Conservation (phyloP, 768 basidiomycete genomes). For the Gloeostereum incarnatum region DNA sequence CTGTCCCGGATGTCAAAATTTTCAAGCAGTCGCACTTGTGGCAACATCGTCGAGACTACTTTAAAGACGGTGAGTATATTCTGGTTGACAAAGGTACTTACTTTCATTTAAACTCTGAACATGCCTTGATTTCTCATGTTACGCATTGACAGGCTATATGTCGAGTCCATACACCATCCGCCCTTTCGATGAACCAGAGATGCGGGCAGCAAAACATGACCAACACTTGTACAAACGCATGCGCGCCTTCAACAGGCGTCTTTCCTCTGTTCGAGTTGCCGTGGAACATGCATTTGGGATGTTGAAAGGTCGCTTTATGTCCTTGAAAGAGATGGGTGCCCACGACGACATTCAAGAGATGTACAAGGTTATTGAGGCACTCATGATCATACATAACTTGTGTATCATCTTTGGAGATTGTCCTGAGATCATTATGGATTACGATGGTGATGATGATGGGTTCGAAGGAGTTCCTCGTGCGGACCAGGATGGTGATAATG, state of each 20-base stretch:
- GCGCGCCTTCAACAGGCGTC: slow-evolving; percentile 12
- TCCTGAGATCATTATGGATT: slow-evolving; percentile 2
- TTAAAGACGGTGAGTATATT: slow-evolving; percentile 13
- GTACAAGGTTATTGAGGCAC: slow-evolving; percentile 10
- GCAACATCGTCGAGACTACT: slow-evolving; percentile 9
- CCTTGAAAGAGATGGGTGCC: slow-evolving; percentile 8
- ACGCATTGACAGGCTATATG: slow-evolving; percentile 13
- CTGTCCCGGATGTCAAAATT: slow-evolving; percentile 11
- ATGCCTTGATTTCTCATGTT: neutral
- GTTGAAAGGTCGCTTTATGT: slow-evolving; percentile 14
- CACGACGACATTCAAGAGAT: slow-evolving; percentile 9
- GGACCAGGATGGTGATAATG: neutral
- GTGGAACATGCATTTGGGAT: slow-evolving; percentile 17
- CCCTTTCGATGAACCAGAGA: slow-evolving; percentile 15
- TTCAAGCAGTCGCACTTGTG: slow-evolving; percentile 13
- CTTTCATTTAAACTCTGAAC: neutral
- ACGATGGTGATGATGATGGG: neutral
- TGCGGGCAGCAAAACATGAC: slow-evolving; percentile 4
- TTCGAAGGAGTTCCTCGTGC: neutral
- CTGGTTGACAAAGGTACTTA: slow-evolving; percentile 13
- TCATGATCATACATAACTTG: slow-evolving; percentile 12
- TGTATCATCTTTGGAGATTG: slow-evolving; percentile 1
- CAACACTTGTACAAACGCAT: slow-evolving; percentile 3
- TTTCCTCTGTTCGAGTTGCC: slow-evolving; percentile 13
- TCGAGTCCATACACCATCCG: slow-evolving; percentile 13